Base-by-base conservation (phyloP, 1,284 basidiomycete species). In the Cryptococcus hybrid region DNA sequence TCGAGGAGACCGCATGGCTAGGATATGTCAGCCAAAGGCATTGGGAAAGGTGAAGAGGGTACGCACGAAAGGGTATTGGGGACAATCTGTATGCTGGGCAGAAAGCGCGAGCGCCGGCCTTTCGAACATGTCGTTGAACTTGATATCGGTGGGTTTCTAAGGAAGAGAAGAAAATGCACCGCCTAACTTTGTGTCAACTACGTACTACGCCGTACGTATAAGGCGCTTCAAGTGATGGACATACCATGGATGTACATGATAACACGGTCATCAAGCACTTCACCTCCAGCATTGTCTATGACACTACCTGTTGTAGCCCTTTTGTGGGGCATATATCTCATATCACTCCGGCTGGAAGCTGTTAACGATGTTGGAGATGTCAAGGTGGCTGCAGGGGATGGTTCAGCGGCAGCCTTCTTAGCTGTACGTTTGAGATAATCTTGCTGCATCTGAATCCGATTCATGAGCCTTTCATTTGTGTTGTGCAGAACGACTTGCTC, bases 11-110 rank as follows among this genome's bases (percentile, higher is more conserved):
- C 77, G 52, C 77, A 78, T 2, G 79, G 79, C 83, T 84, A 56
- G 18, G 18, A 18, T 18, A 18, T 18, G 18, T 18, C 18, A 18
- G 18, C 18, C 18, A 18, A 18, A 18, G 18, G 18, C 18, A 18
- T 18, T 18, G 18, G 18, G 18, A 18, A 18, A 18, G 18, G 18
- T 18, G 18, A 79, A 12, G 36, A 30, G 37, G 24, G 18, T 18
- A 18, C 18, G 18, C 18, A 18, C 18, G 18, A 18, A 24, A 45
- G 43, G 18, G 18, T 18, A 18, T 18, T 0, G 92, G 92, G 9
- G 92, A 85, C 9, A 93, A 82, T 37, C 92, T 85, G 74, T 95
- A 95, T 65, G 90, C 89, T 54, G 93, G 84, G 46, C 89, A 90
- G 86, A 76, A 62, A 42, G 71, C 88, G 39, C 91, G 84, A 0